Conservation (phyloP, 805 yeast genomes). For the Candida easanensis region DNA sequence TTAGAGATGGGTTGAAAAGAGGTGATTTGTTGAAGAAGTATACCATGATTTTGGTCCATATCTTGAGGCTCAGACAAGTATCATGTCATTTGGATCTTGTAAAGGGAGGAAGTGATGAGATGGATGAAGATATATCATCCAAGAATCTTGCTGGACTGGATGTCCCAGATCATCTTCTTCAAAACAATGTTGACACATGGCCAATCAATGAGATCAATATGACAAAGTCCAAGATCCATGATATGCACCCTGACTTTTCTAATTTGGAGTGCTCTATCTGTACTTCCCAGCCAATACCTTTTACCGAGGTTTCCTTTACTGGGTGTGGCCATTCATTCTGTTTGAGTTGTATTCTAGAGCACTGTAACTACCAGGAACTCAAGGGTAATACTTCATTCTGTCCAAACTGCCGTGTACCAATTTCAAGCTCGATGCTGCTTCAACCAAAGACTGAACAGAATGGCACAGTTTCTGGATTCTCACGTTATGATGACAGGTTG, state of each 20-base stretch:
- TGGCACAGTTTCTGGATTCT: constrained; percentile 9
- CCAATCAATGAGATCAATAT: constrained; percentile 15
- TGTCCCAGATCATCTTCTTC: constrained; percentile 22
- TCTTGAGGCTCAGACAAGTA: constrained; percentile 78
- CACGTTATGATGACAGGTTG: constrained; percentile 27
- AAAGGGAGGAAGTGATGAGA: constrained; percentile 45
- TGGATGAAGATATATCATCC: constrained; percentile 44
- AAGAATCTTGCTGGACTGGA: constrained; percentile 13
- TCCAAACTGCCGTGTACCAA: constrained; percentile 68
- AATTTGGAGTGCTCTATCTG: constrained; percentile 84
- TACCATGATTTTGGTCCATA: constrained; percentile 77
- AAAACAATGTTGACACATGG: constrained; percentile 2
- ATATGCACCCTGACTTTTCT: constrained; percentile 32
- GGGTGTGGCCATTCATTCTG: constrained; percentile 85
- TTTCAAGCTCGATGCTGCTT: constrained; percentile 46
- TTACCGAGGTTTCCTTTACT: constrained; percentile 55
- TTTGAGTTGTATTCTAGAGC: constrained; percentile 66
- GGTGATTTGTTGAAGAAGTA: constrained; percentile 74
- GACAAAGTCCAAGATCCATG: constrained; percentile 28
- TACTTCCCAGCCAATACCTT: constrained; percentile 59
- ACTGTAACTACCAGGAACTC: constrained; percentile 62
- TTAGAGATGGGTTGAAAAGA: constrained; percentile 51
- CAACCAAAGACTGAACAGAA: constrained; percentile 20
- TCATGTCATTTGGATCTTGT: constrained; percentile 82
- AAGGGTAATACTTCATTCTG: constrained; percentile 52